Percentiles rank a stretch among this genome's conserved stretches.
These are phyloP conservation scores for Ascochyta lentis DNA, from an alignment of 2,329 filamentous ascomycete genomes.

Conservation along the genomic window DNA sequence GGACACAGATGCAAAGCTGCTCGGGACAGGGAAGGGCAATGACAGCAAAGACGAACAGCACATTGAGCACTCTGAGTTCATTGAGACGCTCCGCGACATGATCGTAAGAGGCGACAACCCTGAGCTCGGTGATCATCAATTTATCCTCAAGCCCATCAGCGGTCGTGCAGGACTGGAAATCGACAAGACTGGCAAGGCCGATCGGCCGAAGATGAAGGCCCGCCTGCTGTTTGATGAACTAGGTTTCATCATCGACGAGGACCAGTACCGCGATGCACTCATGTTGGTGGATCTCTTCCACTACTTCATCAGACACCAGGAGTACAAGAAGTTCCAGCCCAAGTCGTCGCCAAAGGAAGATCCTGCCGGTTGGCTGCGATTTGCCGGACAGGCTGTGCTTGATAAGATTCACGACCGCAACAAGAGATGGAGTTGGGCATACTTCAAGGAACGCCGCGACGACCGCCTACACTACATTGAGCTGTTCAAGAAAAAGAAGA, in stretches of 20 bases:
- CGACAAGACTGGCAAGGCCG: conserved; percentile 85
- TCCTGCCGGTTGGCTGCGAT: conserved; percentile 88
- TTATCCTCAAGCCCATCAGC: conserved; percentile 93
- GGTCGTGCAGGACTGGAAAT: conserved; percentile 94
- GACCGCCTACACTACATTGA: conserved; percentile 88
- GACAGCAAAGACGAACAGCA: conserved; percentile 64
- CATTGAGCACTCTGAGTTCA: conserved; percentile 76
- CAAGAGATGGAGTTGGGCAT: conserved; percentile 93
- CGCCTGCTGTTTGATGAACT: conserved; percentile 95
- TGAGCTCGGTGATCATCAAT: conserved; percentile 73
- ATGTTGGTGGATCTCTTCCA: conserved; percentile 99
- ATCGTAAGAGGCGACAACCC: conserved; percentile 74
- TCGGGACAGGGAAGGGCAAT: conserved; percentile 81
- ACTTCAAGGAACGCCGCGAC: conserved; percentile 90
- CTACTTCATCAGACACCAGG: conserved; percentile 96
- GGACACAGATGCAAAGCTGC: conserved; percentile 89
- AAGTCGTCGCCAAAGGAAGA: conserved; percentile 87
- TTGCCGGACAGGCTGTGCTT: conserved; percentile 87
- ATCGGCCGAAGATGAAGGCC: conserved; percentile 86
- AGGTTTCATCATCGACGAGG: conserved; percentile 94
- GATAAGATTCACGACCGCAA: conserved; percentile 96
- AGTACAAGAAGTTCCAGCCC: conserved; percentile 92
- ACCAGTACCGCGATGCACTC: conserved; percentile 94
- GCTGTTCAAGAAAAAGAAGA: conserved; percentile 90
- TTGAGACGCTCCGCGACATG: conserved; percentile 77